A percentile compares a stretch with the other conserved stretches of the same genome.
Conservation (phyloP, 1,139 yeast species). For the Keqinozyma sinolaborantium region DNA sequence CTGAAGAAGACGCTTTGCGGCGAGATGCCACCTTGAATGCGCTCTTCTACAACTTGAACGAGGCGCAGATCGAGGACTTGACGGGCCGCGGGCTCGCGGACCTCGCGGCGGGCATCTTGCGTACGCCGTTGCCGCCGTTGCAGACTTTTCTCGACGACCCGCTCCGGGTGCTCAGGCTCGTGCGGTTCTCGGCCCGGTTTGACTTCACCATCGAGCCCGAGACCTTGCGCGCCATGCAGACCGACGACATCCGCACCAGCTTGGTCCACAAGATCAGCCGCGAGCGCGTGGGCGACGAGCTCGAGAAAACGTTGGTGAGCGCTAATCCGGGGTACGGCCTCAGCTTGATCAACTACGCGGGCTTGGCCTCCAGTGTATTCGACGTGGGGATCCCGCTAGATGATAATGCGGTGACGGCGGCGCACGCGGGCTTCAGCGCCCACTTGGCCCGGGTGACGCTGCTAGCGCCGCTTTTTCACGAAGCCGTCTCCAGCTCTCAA, state of each 20-base stretch:
- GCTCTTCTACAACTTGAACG: slow-evolving; percentile 75
- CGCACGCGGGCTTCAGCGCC: not conserved
- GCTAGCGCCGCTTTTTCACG: not conserved
- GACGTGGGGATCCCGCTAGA: slow-evolving; percentile 29
- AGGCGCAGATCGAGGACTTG: slow-evolving; percentile 72
- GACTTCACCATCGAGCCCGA: slow-evolving; percentile 60
- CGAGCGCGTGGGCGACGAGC: slow-evolving; percentile 87
- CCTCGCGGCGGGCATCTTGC: slow-evolving; percentile 60
- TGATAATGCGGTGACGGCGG: slow-evolving; percentile 9
- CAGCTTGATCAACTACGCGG: slow-evolving; percentile 50
- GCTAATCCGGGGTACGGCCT: slow-evolving; percentile 64
- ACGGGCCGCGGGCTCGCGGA: slow-evolving; percentile 76
- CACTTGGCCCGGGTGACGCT: not conserved
- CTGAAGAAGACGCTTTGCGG: slow-evolving; percentile 85
- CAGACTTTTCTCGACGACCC: slow-evolving; percentile 94
- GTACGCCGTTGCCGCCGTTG: slow-evolving; percentile 84
- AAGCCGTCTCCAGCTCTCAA: not conserved
- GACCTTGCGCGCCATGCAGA: slow-evolving; percentile 65
- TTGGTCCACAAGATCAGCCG: slow-evolving; percentile 75
- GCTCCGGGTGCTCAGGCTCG: slow-evolving; percentile 74
- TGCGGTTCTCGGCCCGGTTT: slow-evolving; percentile 82
- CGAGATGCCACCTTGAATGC: slow-evolving; percentile 96
- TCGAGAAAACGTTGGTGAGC: slow-evolving; percentile 70
- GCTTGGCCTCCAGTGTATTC: slow-evolving; percentile 60
- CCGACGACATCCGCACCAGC: slow-evolving; percentile 52